Evolutionary conservation across 805 yeast genomes (phyloP).

Genomic region (Sugiyamaella boreocaroliniensis): DNA sequence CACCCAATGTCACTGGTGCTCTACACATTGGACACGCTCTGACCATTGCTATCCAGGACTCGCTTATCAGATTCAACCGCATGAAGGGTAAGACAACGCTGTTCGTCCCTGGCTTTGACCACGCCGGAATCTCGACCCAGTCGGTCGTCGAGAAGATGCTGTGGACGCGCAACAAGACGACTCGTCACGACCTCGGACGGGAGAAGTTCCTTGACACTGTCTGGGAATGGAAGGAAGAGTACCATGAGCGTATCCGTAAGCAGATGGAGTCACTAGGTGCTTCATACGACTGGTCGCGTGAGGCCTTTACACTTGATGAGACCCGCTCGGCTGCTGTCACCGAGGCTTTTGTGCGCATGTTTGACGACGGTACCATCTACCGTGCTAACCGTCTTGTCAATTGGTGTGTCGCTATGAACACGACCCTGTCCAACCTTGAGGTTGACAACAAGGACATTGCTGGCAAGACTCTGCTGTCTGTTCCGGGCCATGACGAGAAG

Average conservation of each 20-base stretch:
- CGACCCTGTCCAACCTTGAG: conserved; percentile 93
- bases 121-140: conserved; percentile 98
- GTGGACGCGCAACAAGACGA: conserved; percentile 79
- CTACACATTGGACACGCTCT: conserved; percentile 97
- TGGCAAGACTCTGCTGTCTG: conserved; percentile 71
- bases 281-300: conserved; percentile 93
- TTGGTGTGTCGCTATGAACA: conserved; percentile 92
- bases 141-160: conserved; percentile 95
- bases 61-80: conserved; percentile 88
- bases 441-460: conserved; percentile 87
- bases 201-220: conserved; percentile 81
- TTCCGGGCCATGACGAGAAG: conserved; percentile 85
- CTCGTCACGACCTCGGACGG: conserved; percentile 94
- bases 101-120: conserved; percentile 95
- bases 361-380: conserved; percentile 92
- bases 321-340: conserved; percentile 69
- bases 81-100: conserved; percentile 95
- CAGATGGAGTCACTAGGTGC: conserved; percentile 90
- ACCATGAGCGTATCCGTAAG: conserved; percentile 74
- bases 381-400: conserved; percentile 89
- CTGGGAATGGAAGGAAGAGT: conserved; percentile 98
- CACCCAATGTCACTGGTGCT: conserved; percentile 98
- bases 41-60: conserved; percentile 90
- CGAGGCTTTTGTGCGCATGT: conserved; percentile 85
- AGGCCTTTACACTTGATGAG: conserved; percentile 87